A percentile compares a stretch with the other conserved stretches of the same genome.
Conservation (phyloP, 345 rosid genomes). For the Toxicodendron radicans region DNA sequence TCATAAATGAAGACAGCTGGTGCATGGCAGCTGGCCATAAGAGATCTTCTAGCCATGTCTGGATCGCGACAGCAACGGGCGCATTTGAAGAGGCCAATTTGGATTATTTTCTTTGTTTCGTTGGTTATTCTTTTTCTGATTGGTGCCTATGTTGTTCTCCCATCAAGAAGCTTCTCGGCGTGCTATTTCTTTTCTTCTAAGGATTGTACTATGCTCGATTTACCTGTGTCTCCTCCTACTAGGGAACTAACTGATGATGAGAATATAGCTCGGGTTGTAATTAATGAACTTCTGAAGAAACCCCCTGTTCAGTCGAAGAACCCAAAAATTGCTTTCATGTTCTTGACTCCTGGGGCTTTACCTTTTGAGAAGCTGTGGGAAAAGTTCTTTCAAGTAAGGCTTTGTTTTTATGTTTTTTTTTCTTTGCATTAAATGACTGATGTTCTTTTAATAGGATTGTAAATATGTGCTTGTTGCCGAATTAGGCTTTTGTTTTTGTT, state of each 20-base stretch:
- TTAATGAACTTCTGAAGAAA: constrained; percentile 45
- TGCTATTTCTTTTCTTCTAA: constrained; percentile 52
- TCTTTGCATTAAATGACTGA: neutral
- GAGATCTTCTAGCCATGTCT: constrained; percentile 35
- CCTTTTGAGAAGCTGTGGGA: constrained; percentile 70
- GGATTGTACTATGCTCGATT: constrained; percentile 38
- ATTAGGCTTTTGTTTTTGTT: neutral
- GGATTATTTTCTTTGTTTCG: constrained; percentile 48
- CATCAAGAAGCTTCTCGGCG: constrained; percentile 36
- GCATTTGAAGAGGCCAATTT: constrained; percentile 48
- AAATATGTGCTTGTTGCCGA: too few relatives aligned
- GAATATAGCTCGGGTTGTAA: constrained; percentile 51
- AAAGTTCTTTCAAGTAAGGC: constrained; percentile 52
- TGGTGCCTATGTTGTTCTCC: constrained; percentile 35
- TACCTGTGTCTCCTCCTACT: constrained; percentile 28
- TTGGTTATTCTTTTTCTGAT: constrained; percentile 46
- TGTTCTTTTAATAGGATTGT: too few relatives aligned
- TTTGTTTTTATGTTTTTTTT: neutral
- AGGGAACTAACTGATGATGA: constrained; percentile 58
- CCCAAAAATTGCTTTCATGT: constrained; percentile 64
- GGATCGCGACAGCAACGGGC: constrained; percentile 53
- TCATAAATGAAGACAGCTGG: constrained; percentile 29
- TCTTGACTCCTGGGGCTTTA: constrained; percentile 59
- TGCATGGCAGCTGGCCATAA: constrained; percentile 28
- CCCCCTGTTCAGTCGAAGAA: constrained; percentile 30